These are phyloP conservation scores for Russula sp. DNA, from an alignment of 768 basidiomycete genomes.

Conservation along the genomic window DNA sequence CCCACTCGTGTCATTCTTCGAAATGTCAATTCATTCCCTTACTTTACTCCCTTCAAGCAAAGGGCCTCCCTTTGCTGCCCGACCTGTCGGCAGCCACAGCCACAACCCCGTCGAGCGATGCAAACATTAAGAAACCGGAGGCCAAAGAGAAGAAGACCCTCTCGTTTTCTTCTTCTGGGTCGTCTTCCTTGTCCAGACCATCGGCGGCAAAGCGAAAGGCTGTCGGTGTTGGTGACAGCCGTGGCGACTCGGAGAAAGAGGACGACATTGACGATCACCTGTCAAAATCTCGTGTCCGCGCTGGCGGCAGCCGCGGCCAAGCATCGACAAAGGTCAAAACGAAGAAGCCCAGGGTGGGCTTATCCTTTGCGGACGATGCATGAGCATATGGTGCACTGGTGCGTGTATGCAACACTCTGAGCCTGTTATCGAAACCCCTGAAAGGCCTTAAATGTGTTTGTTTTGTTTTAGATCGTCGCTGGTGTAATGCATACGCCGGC, in stretches of 20 bases:
- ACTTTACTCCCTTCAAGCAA: conserved; percentile 35
- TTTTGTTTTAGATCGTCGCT: background rate
- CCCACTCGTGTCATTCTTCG: background rate
- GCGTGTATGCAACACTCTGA: background rate
- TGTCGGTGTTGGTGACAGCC: conserved; percentile 28
- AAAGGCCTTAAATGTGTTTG: too few species aligned
- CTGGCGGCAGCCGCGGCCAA: conserved; percentile 8
- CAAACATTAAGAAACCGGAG: conserved; percentile 14
- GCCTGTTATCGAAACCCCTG: background rate
- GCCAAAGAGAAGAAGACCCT: conserved; percentile 25
- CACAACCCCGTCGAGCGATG: background rate
- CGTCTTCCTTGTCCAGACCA: conserved; percentile 16
- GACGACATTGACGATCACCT: background rate
- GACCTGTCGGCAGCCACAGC: conserved; percentile 24
- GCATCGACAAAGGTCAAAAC: conserved; percentile 43
- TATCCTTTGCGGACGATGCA: conserved; percentile 56
- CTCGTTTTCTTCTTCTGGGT: conserved; percentile 30
- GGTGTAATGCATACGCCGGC: background rate
- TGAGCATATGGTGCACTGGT: conserved; percentile 23
- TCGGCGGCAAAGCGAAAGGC: conserved; percentile 30
- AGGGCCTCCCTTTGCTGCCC: conserved; percentile 51
- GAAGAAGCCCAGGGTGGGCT: conserved; percentile 34
- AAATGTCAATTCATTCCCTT: background rate
- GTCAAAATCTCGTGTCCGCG: conserved; percentile 14
- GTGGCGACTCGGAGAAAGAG: conserved; percentile 23